These are phyloP conservation scores for Paraphaeosphaeria sporulosa DNA, from an alignment of 2,329 filamentous ascomycete genomes.

Conservation along the genomic window DNA sequence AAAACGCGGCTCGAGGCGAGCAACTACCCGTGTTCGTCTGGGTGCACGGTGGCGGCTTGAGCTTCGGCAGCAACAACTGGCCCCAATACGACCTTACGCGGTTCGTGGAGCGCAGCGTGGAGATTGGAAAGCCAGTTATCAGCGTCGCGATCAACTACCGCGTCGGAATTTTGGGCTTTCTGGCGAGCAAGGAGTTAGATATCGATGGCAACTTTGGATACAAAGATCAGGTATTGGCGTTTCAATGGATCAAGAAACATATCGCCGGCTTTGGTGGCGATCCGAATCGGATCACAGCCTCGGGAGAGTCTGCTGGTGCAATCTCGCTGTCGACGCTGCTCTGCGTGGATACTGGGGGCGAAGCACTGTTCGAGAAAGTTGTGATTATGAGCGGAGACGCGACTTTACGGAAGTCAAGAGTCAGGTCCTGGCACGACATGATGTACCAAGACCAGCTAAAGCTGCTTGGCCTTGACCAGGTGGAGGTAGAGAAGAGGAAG, in stretches of 20 bases:
- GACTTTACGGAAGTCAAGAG: slow-evolving; percentile 38
- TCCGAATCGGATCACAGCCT: slow-evolving; percentile 45
- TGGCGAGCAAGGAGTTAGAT: slow-evolving; percentile 58
- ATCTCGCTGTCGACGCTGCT: slow-evolving; percentile 40
- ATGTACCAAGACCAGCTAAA: slow-evolving; percentile 35
- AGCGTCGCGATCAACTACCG: slow-evolving; percentile 49
- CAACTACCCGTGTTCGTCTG: slow-evolving; percentile 60
- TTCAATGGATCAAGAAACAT: slow-evolving; percentile 49
- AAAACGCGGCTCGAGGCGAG: slow-evolving; percentile 2
- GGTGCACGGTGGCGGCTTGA: slow-evolving; percentile 62
- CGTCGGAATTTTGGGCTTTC: slow-evolving; percentile 39
- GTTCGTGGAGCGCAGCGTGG: slow-evolving; percentile 54
- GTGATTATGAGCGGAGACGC: slow-evolving; percentile 43
- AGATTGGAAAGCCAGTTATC: slow-evolving; percentile 56
- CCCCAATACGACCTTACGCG: slow-evolving; percentile 58
- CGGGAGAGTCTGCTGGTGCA: slow-evolving; percentile 59
- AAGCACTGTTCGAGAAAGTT: slow-evolving; percentile 36
- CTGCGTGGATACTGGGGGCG: slow-evolving; percentile 32
- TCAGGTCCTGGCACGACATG: slow-evolving; percentile 34
- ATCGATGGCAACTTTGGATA: slow-evolving; percentile 41
- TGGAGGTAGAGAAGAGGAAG: slow-evolving; percentile 20
- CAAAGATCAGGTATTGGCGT: slow-evolving; percentile 46
- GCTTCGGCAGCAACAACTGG: slow-evolving; percentile 60
- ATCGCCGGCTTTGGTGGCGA: slow-evolving; percentile 52
- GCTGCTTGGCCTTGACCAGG: slow-evolving; percentile 24